phyloP scores from a whole-genome alignment of 164 flowering plant species.

The Vitis riparia region DNA sequence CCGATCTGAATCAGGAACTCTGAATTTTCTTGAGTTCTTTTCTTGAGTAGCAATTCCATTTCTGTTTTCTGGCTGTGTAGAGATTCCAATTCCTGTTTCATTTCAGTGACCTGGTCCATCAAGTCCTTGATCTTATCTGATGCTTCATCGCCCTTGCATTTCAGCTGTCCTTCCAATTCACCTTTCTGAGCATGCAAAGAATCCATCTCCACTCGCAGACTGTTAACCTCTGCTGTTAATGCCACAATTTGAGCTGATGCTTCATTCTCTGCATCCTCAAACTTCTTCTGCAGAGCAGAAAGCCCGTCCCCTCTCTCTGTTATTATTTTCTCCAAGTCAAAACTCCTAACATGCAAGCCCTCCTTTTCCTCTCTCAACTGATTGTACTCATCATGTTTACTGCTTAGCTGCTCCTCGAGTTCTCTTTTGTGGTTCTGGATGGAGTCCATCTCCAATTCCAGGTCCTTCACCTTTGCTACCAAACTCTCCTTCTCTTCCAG shows the following conservation, averaged over 20 bases:
- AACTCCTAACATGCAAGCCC: conserved; percentile 24
- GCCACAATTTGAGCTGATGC: conserved; percentile 30
- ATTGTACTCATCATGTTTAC: conserved; percentile 21
- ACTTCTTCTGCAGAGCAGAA: conserved; percentile 30
- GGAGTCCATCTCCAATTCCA: conserved; percentile 25
- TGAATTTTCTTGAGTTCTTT: conserved; percentile 33
- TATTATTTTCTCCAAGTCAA: conserved; percentile 33
- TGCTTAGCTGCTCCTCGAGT: conserved; percentile 32
- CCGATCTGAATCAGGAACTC: conserved; percentile 33
- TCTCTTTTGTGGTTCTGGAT: conserved; percentile 28
- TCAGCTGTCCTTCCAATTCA: conserved; percentile 37
- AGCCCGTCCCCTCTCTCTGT: conserved; percentile 34
- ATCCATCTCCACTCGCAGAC: conserved; percentile 21
- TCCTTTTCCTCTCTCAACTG: conserved; percentile 37
- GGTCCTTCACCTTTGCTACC: conserved; percentile 15
- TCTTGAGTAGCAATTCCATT: conserved; percentile 35
- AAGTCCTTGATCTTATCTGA: conserved; percentile 22
- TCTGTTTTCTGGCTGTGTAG: conserved; percentile 29
- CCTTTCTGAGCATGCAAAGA: conserved; percentile 25
- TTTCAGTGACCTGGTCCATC: conserved; percentile 21
- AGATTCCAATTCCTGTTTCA: conserved; percentile 31
- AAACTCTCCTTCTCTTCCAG: conserved; percentile 30
- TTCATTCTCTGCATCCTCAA: conserved; percentile 23
- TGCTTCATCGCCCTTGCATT: conserved; percentile 28
- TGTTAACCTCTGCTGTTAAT: conserved; percentile 26